phyloP scores from a whole-genome alignment of 768 basidiomycete genomes.

The Gymnopilus dilepis region DNA sequence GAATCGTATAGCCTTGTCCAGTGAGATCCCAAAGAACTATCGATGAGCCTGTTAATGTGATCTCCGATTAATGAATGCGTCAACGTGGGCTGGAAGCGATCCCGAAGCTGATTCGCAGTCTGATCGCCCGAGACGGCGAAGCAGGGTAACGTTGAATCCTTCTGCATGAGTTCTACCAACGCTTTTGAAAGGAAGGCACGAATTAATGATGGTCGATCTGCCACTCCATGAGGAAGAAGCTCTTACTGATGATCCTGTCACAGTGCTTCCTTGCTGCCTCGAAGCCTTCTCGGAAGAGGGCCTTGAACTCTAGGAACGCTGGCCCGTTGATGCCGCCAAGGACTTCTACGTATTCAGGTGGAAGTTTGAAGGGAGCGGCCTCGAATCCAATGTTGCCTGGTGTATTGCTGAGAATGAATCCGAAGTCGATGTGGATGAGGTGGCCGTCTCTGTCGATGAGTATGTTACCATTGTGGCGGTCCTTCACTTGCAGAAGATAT shows the following conservation, averaged over 20 bases:
- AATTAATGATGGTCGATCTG: not conserved
- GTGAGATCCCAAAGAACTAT: constrained; percentile 87
- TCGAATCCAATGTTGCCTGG: constrained; percentile 98
- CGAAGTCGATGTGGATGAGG: constrained; percentile 97
- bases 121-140: constrained; percentile 91
- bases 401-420: constrained; percentile 96
- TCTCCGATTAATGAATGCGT: constrained; percentile 86
- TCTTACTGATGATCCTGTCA: constrained; percentile 95
- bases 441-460: constrained; percentile 95
- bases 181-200: constrained; percentile 31
- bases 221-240: constrained; percentile 36
- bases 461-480: constrained; percentile 98
- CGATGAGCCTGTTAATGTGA: constrained; percentile 88
- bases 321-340: constrained; percentile 83
- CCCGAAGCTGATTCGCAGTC: constrained; percentile 85
- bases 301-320: constrained; percentile 83
- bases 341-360: constrained; percentile 94
- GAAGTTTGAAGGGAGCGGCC: constrained; percentile 98
- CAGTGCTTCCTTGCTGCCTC: constrained; percentile 95
- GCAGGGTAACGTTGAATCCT: constrained; percentile 91
- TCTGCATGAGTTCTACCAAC: constrained; percentile 97
- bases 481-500: constrained; percentile 97
- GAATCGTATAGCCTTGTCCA: constrained; percentile 98
- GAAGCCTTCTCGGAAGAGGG: constrained; percentile 91
- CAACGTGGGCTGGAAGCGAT: constrained; percentile 91